Evolutionary conservation across 805 yeast genomes (phyloP).

Genomic region (Nakazawaea populi): DNA sequence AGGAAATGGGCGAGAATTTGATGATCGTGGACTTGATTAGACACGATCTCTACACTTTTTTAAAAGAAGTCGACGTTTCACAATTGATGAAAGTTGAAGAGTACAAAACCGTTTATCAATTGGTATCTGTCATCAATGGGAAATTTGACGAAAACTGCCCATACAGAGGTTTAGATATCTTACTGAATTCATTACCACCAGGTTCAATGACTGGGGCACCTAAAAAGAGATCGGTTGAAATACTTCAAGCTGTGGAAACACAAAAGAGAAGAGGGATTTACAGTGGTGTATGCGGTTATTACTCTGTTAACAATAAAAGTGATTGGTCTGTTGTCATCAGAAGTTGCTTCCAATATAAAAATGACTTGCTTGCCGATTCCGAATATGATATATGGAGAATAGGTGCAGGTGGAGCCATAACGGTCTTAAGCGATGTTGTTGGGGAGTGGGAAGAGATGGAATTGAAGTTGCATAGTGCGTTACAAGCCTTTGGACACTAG

Average conservation of each 20-base stretch:
- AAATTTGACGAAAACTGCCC: constrained; percentile 24
- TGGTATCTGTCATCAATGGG: constrained; percentile 87
- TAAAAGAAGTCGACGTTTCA: constrained; percentile 61
- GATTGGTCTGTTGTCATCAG: constrained; percentile 97
- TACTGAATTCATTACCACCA: constrained; percentile 82
- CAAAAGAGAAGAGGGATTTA: constrained; percentile 72
- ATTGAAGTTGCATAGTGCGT: constrained; percentile 71
- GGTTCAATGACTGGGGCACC: constrained; percentile 99
- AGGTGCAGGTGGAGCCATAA: constrained; percentile 99
- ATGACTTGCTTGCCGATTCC: constrained; percentile 30
- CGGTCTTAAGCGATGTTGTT: constrained; percentile 74
- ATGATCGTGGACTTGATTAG: constrained; percentile 96
- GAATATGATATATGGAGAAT: constrained; percentile 58
- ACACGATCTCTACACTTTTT: constrained; percentile 74
- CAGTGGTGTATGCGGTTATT: constrained; percentile 93
- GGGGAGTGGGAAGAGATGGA: constrained; percentile 94
- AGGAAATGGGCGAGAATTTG: constrained; percentile 91
- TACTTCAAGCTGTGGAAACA: constrained; percentile 56
- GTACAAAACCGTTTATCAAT: constrained; percentile 82
- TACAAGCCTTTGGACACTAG: constrained; percentile 54
- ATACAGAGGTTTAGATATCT: constrained; percentile 71
- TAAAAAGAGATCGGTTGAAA: constrained; percentile 83
- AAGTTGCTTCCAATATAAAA: constrained; percentile 62
- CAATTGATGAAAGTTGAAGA: constrained; percentile 91
- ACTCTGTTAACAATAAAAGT: constrained; percentile 81